Conservation (phyloP, 495 filamentous ascomycete species). For the Tuber calosporum region DNA sequence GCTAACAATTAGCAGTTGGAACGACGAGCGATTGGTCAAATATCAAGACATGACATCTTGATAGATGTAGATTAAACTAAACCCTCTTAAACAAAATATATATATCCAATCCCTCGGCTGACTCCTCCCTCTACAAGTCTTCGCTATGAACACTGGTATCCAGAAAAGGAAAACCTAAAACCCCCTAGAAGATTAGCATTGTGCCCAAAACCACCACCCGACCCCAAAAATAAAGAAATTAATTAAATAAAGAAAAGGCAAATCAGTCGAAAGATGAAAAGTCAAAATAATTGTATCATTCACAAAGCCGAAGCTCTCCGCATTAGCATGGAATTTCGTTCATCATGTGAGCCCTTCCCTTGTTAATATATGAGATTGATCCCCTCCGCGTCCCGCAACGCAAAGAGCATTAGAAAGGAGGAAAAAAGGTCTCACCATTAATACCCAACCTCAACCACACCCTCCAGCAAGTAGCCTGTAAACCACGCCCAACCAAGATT, state of each 20-base stretch:
- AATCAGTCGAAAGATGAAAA: slow-evolving; percentile 99
- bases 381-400: slow-evolving; percentile 33
- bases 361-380: too few species aligned
- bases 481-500: background rate
- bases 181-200: slow-evolving; percentile 14
- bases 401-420: slow-evolving; percentile 26
- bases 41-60: slow-evolving; percentile 52
- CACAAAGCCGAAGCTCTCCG: slow-evolving; percentile 66
- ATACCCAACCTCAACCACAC: background rate
- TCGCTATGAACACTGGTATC: background rate
- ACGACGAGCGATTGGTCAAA: slow-evolving; percentile 55
- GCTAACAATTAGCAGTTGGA: slow-evolving; percentile 59
- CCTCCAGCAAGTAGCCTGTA: background rate
- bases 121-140: slow-evolving; percentile 19
- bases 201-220: background rate
- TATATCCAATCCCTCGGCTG: background rate
- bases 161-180: slow-evolving; percentile 1
- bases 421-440: slow-evolving; percentile 29
- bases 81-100: background rate
- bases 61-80: slow-evolving; percentile 10
- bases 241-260: slow-evolving; percentile 30
- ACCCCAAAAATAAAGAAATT: slow-evolving; percentile 18
- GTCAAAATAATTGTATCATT: slow-evolving; percentile 61
- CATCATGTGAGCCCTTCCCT: slow-evolving; percentile 58
- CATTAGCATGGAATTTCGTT: slow-evolving; percentile 81